Percentiles rank a stretch among this genome's conserved stretches.
Evolutionary conservation across 2,329 filamentous ascomycete species (phyloP).

Genomic region (Dryadomyces quercus-mongolicae): DNA sequence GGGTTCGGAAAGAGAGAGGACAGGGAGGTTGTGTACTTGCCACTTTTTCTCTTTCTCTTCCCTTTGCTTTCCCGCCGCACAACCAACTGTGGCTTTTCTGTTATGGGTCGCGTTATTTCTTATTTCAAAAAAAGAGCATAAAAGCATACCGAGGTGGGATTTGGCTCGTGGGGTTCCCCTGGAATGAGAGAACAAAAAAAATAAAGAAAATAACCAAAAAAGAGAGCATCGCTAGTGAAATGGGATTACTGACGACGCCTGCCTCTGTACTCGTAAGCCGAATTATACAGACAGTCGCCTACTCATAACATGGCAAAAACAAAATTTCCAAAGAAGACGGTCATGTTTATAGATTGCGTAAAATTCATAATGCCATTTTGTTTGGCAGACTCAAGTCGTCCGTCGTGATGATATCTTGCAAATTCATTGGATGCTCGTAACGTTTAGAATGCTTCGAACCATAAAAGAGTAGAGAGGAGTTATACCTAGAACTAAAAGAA

Average conservation of each 20-base stretch:
- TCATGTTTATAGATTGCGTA: too few species aligned
- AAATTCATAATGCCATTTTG: too few species aligned
- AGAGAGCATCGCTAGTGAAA: neutral
- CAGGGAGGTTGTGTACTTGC: conserved; percentile 1
- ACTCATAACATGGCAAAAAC: too few species aligned
- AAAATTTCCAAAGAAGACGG: too few species aligned
- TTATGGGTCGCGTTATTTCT: neutral
- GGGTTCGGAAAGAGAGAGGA: neutral
- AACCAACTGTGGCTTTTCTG: neutral
- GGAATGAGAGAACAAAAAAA: conserved; percentile 1
- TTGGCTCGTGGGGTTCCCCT: neutral
- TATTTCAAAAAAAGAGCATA: neutral
- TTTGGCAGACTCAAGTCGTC: too few species aligned
- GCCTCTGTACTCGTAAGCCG: too few species aligned
- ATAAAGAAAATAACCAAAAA: neutral
- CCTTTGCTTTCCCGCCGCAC: neutral
- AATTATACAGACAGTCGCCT: too few species aligned
- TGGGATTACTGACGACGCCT: too few species aligned
- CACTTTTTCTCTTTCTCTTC: neutral
- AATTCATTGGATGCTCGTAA: neutral
- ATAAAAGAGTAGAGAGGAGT: neutral
- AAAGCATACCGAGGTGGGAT: conserved; percentile 1
- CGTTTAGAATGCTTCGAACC: too few species aligned
- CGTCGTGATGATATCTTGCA: neutral
- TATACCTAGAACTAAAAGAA: neutral